Evolutionary conservation across 805 yeast genomes (phyloP).

Genomic region (Candida taoyuanica): DNA sequence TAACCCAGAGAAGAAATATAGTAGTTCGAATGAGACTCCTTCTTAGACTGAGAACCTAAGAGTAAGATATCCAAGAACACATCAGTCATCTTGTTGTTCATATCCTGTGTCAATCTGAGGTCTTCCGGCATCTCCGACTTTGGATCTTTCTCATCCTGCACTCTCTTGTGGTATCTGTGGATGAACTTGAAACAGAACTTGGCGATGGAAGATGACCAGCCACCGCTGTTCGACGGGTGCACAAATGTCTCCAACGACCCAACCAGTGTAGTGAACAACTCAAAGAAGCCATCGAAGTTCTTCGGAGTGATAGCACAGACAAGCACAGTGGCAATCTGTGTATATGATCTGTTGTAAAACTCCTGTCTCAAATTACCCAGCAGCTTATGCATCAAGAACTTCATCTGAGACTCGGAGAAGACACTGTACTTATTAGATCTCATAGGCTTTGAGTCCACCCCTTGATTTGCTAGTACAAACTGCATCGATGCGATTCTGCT

Average conservation of each 20-base stretch:
- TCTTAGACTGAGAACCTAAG: slow-evolving; percentile 78
- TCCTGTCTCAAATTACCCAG: slow-evolving; percentile 35
- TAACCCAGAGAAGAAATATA: slow-evolving; percentile 56
- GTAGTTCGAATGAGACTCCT: slow-evolving; percentile 47
- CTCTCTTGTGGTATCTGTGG: slow-evolving; percentile 55
- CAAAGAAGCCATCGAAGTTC: slow-evolving; percentile 40
- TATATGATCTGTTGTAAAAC: slow-evolving; percentile 29
- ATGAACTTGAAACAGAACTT: slow-evolving; percentile 58
- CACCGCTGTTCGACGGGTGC: slow-evolving; percentile 91
- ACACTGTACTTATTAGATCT: slow-evolving; percentile 54
- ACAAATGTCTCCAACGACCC: slow-evolving; percentile 73
- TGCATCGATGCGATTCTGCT: slow-evolving; percentile 55
- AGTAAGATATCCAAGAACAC: slow-evolving; percentile 49
- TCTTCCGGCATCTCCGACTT: slow-evolving; percentile 27
- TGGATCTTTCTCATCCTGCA: slow-evolving; percentile 41
- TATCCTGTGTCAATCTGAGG: slow-evolving; percentile 28
- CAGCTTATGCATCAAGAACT: slow-evolving; percentile 53
- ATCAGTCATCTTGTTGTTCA: slow-evolving; percentile 33
- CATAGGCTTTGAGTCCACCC: slow-evolving; percentile 27
- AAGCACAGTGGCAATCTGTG: slow-evolving; percentile 47
- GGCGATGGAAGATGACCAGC: slow-evolving; percentile 75
- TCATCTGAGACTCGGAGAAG: slow-evolving; percentile 57
- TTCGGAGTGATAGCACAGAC: slow-evolving; percentile 60
- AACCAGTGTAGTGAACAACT: slow-evolving; percentile 48
- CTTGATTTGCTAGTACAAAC: slow-evolving; percentile 31